Percentiles rank a stretch among this genome's conserved stretches.
phyloP scores from a whole-genome alignment of 805 yeast species.

The Priceomyces castillae region DNA sequence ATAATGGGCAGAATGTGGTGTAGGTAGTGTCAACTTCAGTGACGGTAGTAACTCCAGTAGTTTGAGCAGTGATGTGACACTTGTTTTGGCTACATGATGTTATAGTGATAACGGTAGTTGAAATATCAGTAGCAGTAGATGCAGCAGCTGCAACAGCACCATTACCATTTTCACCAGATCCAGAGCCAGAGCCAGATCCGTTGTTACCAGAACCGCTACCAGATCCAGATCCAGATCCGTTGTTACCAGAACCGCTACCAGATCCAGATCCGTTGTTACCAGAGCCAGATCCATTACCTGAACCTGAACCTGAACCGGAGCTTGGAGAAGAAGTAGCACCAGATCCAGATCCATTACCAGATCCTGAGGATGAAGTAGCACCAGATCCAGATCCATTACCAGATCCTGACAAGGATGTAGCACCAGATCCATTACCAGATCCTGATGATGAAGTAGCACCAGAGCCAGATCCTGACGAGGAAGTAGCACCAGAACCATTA shows the following conservation, averaged over 20 bases:
- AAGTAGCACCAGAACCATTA: conserved; percentile 14
- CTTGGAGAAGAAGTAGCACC: conserved; percentile 19
- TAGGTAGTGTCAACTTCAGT: conserved; percentile 15
- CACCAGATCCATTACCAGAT: neutral
- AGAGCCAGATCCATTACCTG: conserved; percentile 2
- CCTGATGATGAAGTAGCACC: conserved; percentile 1
- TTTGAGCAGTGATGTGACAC: conserved; percentile 17
- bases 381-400: conserved; percentile 53
- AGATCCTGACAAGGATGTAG: conserved; percentile 6
- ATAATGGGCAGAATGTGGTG: conserved; percentile 23
- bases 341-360: conserved; percentile 12
- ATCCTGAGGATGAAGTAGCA: conserved; percentile 6
- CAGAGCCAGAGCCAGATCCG: conserved; percentile 7
- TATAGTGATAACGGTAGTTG: conserved; percentile 24
- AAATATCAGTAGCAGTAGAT: conserved; percentile 7
- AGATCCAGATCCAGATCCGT: conserved; percentile 3
- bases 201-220: neutral
- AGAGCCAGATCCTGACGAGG: conserved; percentile 17
- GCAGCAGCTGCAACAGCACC: conserved; percentile 10
- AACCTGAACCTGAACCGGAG: neutral
- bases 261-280: conserved; percentile 4
- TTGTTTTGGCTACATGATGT: conserved; percentile 26
- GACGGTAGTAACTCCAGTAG: conserved; percentile 22
- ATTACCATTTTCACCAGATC: conserved; percentile 15
- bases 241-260: conserved; percentile 4